Base-by-base conservation (phyloP, 768 basidiomycete genomes). In the Boletus edulis region DNA sequence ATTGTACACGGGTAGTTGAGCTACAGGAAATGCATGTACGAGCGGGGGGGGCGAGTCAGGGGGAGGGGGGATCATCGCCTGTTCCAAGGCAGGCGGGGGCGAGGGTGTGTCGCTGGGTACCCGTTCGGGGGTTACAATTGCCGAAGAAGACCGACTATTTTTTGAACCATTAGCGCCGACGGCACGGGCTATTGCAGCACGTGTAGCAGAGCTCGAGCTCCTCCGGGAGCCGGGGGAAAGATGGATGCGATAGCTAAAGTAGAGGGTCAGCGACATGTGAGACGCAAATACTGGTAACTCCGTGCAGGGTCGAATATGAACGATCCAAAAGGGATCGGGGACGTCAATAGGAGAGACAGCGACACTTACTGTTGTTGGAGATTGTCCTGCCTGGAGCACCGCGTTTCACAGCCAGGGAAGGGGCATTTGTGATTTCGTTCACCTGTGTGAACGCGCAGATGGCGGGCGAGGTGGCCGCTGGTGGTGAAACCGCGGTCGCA, bases 401-500 rank as follows among this genome's bases (percentile, higher is more conserved):
- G 80, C 2, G 92, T 94, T 63, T 94, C 90, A 69, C 93, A 96
- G 22, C 92, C 93, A n/a, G 94, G 93, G 75, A 92, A 95, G 34
- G 94, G 93, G 66, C 93, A 96, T 56, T 85, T 89, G 75, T 94
- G 91, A 72, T 94, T 94, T 58, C 91, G 81, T 65, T 94, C 93
- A 39, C 93, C 93, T 15, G 93, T 95, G 73, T 95, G 93, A 13
- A 94, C 87, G 52, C 91, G 78, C n/a, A 87, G 80, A 67, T 95
- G 93, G 45, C 93, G 82, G 1, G 92, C 89, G 18, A 95, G 80
- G 69, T 95, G 93, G 17, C 93, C 94, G 56, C 86, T 87, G 24
- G 93, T 95, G 51, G 91, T 91, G 72, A 95, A 95, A 1, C 82
- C 80, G 42, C 90, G 82, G 3, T 84, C 78, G 72, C 93, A 95